Evolutionary conservation across 129 eudicot genomes (phyloP), one percentile per base, ranked within the genome.

Genomic region (Flaveria trinervia): DNA sequence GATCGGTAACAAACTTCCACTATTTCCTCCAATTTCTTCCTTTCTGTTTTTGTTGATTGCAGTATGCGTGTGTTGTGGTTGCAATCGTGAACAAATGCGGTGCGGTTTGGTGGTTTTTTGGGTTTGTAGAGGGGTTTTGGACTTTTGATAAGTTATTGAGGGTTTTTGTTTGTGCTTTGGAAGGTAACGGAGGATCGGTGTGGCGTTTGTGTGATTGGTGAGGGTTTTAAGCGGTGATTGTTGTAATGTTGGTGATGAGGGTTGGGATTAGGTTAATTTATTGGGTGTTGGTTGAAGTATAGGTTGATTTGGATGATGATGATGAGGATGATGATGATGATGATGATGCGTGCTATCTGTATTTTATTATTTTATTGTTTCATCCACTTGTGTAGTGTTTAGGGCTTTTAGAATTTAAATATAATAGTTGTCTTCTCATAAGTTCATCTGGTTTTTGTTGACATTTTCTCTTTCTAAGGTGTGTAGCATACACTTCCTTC

Each of bases 191-290:
- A 36, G 77, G 20, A 71, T 70, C 77, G 50, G 13, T 72, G 67
- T 54, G 26, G 39, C 16, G 49, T 72, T 71, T 65, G 20, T 64
- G 20, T 16, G 43, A 51, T 70, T 78, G 13, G 77, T 78, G 14
- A 70, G 71, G 71, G 7, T 57, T n/a, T 22, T 78, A 46, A 43
- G 48, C 11, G 49, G 17, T 60, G 59, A 64, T 62, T 62, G 64
- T 79, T 15, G 22, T 72, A 65, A 60, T 79, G 78, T 36, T 79
- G 83, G 4, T 62, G 83, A 79, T 79, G 62, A 61, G 78, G 73
- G 3, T 71, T 48, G 3, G 5, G 46, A 71, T 51, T 61, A 62
- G 1, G 62, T 79, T 71, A 59, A 60, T 79, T 39, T 79, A 65
- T 51, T 39, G 72, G 49, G 80, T 76, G 17, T 52, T 20, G n/a